phyloP scores from a whole-genome alignment of 176 grass and related monocot species.

The Musa troglodytarum region DNA sequence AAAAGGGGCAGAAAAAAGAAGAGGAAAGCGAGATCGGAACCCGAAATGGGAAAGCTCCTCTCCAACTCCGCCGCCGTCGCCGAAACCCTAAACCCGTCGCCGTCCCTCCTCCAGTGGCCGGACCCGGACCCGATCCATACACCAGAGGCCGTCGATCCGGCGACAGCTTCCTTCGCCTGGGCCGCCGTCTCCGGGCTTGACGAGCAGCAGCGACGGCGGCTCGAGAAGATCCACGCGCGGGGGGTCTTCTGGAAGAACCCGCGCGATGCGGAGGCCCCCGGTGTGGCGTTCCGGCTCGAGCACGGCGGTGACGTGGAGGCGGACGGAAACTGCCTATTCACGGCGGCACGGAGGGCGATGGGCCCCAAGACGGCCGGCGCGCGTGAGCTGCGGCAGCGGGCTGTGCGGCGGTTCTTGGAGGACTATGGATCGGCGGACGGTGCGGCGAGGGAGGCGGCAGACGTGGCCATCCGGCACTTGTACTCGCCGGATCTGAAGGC shows the following conservation, averaged over 20 bases:
- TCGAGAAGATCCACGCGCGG: conserved; percentile 69
- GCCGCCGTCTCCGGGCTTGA: conserved; percentile 54
- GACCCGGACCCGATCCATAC: background rate
- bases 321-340: conserved; percentile 93
- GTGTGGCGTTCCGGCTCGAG: conserved; percentile 56
- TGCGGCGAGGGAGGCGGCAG: conserved; percentile 8
- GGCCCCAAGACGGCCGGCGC: conserved; percentile 35
- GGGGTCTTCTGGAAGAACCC: conserved; percentile 74
- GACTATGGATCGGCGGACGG: conserved; percentile 34
- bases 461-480: conserved; percentile 63
- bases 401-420: conserved; percentile 43
- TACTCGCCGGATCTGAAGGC: conserved; percentile 83
- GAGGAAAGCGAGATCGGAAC: conserved; percentile 23
- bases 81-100: conserved; percentile 43
- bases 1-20: background rate
- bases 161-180: conserved; percentile 24
- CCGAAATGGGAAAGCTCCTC: conserved; percentile 98
- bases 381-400: conserved; percentile 59
- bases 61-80: conserved; percentile 70
- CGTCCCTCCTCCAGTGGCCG: conserved; percentile 46
- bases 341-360: conserved; percentile 53
- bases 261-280: background rate
- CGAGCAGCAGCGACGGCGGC: conserved; percentile 76
- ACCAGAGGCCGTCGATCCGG: background rate
- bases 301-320: conserved; percentile 86